Conservation (phyloP, 768 basidiomycete species). For the Boletus edulis region DNA sequence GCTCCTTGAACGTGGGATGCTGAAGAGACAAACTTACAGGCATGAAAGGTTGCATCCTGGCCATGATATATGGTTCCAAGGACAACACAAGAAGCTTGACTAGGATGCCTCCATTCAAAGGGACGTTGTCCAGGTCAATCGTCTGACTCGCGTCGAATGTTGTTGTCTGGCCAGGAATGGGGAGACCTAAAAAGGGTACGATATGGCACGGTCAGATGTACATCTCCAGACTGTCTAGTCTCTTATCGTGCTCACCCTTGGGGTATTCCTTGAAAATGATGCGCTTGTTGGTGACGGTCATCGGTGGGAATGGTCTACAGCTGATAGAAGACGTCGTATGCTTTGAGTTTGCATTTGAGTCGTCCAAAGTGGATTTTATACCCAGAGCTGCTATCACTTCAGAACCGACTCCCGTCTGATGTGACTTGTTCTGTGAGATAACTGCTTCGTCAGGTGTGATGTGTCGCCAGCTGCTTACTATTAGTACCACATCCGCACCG, state of each 20-base stretch:
- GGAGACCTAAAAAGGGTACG: neutral
- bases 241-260: neutral
- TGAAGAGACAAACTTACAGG: conserved; percentile 37
- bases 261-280: conserved; percentile 35
- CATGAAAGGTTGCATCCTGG: conserved; percentile 32
- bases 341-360: too few species aligned
- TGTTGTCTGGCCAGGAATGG: conserved; percentile 41
- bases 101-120: conserved; percentile 46
- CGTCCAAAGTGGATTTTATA: too few species aligned
- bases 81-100: conserved; percentile 49
- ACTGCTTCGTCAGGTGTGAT: too few species aligned
- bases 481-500: too few species aligned
- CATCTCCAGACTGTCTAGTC: too few species aligned
- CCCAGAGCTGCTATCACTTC: too few species aligned
- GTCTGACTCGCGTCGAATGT: conserved; percentile 42
- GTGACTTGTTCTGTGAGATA: too few species aligned
- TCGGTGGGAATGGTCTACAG: neutral
- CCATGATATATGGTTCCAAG: conserved; percentile 45
- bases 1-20: neutral
- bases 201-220: neutral
- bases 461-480: too few species aligned
- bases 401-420: too few species aligned
- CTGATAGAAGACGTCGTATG: neutral
- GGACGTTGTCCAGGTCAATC: conserved; percentile 48
- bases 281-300: conserved; percentile 32